Percentiles rank a stretch among this genome's conserved stretches.
Evolutionary conservation across 768 basidiomycete species (phyloP).

Genomic region (Pisolithus tinctorius): DNA sequence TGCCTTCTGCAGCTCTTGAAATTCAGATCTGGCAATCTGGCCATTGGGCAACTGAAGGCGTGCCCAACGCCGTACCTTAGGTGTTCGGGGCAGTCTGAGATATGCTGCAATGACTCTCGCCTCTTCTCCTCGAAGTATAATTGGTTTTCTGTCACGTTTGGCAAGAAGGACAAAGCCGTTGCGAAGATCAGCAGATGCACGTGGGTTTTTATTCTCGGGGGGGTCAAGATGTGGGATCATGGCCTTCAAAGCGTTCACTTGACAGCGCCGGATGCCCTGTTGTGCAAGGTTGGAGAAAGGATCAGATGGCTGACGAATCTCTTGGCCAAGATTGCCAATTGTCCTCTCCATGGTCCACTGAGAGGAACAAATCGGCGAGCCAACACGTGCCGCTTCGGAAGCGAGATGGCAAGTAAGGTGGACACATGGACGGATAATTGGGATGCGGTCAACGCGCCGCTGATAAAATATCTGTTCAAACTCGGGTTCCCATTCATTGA

Average conservation of each 20-base stretch:
- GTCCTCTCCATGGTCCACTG: constrained; percentile 27
- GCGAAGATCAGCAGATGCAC: background rate
- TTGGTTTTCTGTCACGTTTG: background rate
- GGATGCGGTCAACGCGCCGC: constrained; percentile 14
- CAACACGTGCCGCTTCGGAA: constrained; percentile 14
- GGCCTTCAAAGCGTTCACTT: constrained; percentile 12
- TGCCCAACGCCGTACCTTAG: background rate
- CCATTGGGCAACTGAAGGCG: background rate
- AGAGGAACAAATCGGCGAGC: constrained; percentile 17
- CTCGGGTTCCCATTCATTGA: constrained; percentile 18
- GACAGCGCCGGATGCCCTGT: constrained; percentile 13
- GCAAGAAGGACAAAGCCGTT: background rate
- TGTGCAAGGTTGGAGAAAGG: constrained; percentile 22
- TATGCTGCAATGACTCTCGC: background rate
- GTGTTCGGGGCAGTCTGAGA: background rate
- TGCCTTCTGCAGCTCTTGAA: too few relatives aligned
- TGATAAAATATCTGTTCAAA: constrained; percentile 26
- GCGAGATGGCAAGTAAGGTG: constrained; percentile 22
- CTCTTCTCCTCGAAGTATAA: background rate
- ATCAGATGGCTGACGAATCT: constrained; percentile 19
- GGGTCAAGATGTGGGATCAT: constrained; percentile 8
- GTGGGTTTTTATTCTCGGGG: background rate
- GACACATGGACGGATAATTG: constrained; percentile 20
- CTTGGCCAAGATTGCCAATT: constrained; percentile 22
- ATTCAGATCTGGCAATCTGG: background rate